Evolutionary conservation across 2,329 filamentous ascomycete species (phyloP), one percentile per base, ranked within the genome.

Genomic region (Calcarisporium arbuscula): DNA sequence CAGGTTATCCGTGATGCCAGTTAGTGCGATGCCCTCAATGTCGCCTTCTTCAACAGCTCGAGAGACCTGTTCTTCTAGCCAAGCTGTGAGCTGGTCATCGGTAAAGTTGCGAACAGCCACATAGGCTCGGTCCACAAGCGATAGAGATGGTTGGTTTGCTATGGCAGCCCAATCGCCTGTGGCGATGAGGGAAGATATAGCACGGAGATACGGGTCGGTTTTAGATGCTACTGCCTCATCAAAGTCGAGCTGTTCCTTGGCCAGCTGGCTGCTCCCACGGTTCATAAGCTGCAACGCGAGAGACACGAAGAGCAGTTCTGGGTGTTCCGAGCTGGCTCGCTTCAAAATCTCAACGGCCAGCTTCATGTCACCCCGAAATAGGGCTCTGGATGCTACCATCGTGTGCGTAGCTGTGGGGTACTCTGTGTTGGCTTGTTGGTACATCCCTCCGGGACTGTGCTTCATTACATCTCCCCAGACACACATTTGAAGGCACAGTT

Each of bases 141-240:
- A 81, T 3, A 94, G 69, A 19, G 84, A 82, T 15, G 72, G 67
- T 52, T 88, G 84, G 43, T 81, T 74, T 25, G 83, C 80, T 26
- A 92, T 82, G 26, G 74, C 72, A 14, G 73, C 65, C 86, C 86
- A 92, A 53, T 87, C 74, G 5, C 82, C 81, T 0, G 80, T 85
- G 8, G 81, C 79, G 41, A 92, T 84, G 45, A 85, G 79, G 4
- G 80, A 79, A 17, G 86, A 85, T 30, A 92, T 82, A 6, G 84
- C 85, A 36, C 85, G 80, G 17, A 92, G 71, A 51, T 89, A 90
- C 0, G 85, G 81, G 48, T 92, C 84, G 0, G 80, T 78, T 41
- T 82, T 74, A 39, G 72, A 76, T 18, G 77, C 73, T 11, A 75
- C 65, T 3, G 64, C 63, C 37, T 74, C 71, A 51, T 78, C 74